Evolutionary conservation across 192 early-diverging fungal genomes (phyloP).

Genomic region (Coemansia javaensis): DNA sequence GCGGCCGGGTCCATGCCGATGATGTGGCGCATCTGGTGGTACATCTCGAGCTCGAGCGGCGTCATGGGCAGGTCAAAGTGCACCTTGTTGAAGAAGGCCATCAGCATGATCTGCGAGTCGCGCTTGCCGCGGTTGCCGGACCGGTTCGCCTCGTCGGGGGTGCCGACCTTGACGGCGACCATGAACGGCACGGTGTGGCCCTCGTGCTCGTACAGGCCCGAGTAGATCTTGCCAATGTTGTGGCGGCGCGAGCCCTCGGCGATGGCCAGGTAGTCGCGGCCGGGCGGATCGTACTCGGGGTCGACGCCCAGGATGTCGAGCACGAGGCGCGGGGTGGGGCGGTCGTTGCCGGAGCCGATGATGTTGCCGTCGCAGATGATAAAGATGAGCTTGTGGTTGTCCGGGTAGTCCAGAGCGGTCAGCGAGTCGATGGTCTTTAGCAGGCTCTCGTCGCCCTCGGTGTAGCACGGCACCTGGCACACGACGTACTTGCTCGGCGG

Average conservation of each 20-base stretch:
- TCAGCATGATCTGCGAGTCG: constrained; percentile 92
- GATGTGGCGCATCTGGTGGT: constrained; percentile 95
- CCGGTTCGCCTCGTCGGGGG: constrained; percentile 72
- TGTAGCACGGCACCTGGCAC: no score
- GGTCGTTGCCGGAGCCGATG: constrained; percentile 85
- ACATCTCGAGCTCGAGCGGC: no score
- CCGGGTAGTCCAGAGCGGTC: constrained; percentile 69
- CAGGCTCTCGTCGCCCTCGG: constrained; percentile 79
- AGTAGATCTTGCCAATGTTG: constrained; percentile 97
- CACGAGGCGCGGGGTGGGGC: no score
- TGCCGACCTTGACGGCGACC: constrained; percentile 94
- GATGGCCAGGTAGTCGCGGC: constrained; percentile 78
- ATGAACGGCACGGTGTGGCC: constrained; percentile 92
- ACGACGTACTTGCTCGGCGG: constrained; percentile 93
- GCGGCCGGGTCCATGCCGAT: constrained; percentile 83
- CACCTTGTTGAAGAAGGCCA: constrained; percentile 94
- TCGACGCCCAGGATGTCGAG: no score
- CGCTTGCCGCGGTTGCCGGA: no score
- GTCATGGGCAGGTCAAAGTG: no score
- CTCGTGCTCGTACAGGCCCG: constrained; percentile 86
- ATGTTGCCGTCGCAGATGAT: constrained; percentile 85
- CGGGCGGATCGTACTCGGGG: constrained; percentile 68
- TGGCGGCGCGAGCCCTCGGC: constrained; percentile 87
- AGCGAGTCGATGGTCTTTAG: constrained; percentile 79
- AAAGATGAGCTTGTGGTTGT: constrained; percentile 85